Conservation (phyloP, 2,329 filamentous ascomycete species). For the Ilyonectria sp. region DNA sequence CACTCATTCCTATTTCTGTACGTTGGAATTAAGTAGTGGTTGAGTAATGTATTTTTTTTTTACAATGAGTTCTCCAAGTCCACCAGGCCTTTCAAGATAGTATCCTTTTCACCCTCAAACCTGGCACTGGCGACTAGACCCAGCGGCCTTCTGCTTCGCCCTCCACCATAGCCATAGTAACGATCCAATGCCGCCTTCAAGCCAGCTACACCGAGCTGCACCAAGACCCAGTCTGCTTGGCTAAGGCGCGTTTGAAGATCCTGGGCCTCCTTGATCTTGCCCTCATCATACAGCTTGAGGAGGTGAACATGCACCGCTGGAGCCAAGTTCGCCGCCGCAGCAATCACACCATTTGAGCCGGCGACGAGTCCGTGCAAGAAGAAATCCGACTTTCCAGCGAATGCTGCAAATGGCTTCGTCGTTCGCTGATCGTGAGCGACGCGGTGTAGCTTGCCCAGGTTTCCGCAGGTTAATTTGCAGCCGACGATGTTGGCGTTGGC, state of each 20-base stretch:
- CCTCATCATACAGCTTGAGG: constrained; percentile 26
- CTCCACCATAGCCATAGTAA: constrained; percentile 19
- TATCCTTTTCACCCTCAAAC: constrained; percentile 31
- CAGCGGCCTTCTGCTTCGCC: constrained; percentile 31
- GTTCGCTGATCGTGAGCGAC: constrained; percentile 13
- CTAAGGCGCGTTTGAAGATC: constrained; percentile 19
- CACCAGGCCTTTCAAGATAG: constrained; percentile 21
- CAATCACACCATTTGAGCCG: constrained; percentile 29
- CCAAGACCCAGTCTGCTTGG: constrained; percentile 23
- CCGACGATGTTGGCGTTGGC: constrained; percentile 31
- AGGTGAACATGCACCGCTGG: constrained; percentile 22
- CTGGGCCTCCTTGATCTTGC: constrained; percentile 23
- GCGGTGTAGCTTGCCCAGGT: constrained; percentile 29
- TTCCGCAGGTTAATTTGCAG: constrained; percentile 23
- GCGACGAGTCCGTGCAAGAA: constrained; percentile 24
- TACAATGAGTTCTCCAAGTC: constrained; percentile 31
- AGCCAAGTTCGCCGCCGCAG: constrained; percentile 16
- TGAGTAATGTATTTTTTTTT: neutral
- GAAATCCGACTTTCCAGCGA: constrained; percentile 29
- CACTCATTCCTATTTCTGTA: too few species aligned
- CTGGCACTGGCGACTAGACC: constrained; percentile 25
- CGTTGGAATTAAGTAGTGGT: too few species aligned
- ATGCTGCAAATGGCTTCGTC: constrained; percentile 14
- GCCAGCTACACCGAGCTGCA: constrained; percentile 21
- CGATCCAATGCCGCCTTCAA: constrained; percentile 20